phyloP scores from a whole-genome alignment of 2,329 filamentous ascomycete genomes.

The Aureobasidium sp. region DNA sequence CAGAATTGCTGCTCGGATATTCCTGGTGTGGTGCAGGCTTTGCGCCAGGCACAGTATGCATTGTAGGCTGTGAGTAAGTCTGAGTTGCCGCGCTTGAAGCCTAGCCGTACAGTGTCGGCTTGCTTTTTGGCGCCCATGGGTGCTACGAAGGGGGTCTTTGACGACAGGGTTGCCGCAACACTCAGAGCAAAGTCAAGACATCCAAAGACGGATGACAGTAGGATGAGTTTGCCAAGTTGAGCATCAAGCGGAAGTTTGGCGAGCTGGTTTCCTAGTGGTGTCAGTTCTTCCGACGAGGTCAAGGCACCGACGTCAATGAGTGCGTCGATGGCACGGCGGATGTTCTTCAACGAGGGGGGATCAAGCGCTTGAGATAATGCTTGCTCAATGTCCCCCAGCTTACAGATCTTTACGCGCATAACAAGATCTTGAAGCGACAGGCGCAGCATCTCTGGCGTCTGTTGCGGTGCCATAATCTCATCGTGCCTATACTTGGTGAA shows the following conservation, averaged over 20 bases:
- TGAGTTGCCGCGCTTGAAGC: conserved; percentile 79
- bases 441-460: conserved; percentile 93
- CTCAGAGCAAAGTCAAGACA: conserved; percentile 89
- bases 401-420: conserved; percentile 95
- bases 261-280: conserved; percentile 76
- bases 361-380: conserved; percentile 84
- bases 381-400: conserved; percentile 85
- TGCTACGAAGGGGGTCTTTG: conserved; percentile 87
- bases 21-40: conserved; percentile 63
- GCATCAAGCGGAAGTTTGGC: conserved; percentile 88
- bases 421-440: conserved; percentile 91
- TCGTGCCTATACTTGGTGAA: conserved; percentile 90
- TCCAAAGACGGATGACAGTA: conserved; percentile 78
- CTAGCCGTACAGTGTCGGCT: conserved; percentile 69
- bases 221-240: conserved; percentile 86
- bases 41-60: conserved; percentile 84
- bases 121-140: conserved; percentile 78
- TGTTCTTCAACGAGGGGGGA: conserved; percentile 84
- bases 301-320: conserved; percentile 88
- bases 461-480: conserved; percentile 75
- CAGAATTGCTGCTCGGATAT: conserved; percentile 84
- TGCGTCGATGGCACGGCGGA: conserved; percentile 84
- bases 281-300: conserved; percentile 74
- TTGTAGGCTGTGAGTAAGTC: conserved; percentile 92
- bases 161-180: conserved; percentile 85